phyloP scores from a whole-genome alignment of 1,284 basidiomycete species.

The Ganoderma boninense region DNA sequence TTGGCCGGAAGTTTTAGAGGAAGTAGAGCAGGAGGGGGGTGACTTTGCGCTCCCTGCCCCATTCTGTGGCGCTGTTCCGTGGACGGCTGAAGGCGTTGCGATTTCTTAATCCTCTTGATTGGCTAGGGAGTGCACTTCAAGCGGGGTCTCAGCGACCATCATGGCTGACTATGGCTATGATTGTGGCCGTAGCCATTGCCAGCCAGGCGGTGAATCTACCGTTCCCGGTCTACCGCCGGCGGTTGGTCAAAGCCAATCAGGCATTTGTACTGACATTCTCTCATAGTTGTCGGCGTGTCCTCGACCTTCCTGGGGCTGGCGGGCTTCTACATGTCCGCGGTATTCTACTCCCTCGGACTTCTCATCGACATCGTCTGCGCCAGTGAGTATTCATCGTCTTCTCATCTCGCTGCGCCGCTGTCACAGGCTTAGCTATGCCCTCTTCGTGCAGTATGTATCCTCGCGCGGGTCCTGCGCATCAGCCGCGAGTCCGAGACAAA shows the following conservation, averaged over 20 bases:
- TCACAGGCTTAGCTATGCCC: not conserved
- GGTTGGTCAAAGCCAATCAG: not conserved
- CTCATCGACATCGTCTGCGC: slow-evolving; percentile 17
- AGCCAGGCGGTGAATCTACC: no score
- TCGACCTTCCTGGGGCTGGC: slow-evolving; percentile 16
- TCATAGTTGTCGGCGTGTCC: slow-evolving; percentile 13
- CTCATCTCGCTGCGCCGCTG: not conserved
- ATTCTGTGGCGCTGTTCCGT: no score
- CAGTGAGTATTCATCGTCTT: not conserved
- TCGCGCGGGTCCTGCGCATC: slow-evolving; percentile 7
- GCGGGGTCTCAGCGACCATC: no score
- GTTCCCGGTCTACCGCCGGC: no score
- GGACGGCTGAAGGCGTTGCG: no score
- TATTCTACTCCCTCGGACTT: slow-evolving; percentile 16
- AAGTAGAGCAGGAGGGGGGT: no score
- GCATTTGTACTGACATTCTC: not conserved
- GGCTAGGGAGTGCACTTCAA: no score
- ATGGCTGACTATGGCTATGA: no score
- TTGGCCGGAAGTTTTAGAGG: no score
- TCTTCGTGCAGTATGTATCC: not conserved
- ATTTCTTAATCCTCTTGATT: no score
- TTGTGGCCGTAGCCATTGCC: no score
- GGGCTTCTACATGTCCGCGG: slow-evolving; percentile 22
- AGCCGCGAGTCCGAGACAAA: not conserved
- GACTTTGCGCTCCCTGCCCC: no score